Base-by-base conservation (phyloP, 202 grass and related monocot genomes). In the Setaria italica region DNA sequence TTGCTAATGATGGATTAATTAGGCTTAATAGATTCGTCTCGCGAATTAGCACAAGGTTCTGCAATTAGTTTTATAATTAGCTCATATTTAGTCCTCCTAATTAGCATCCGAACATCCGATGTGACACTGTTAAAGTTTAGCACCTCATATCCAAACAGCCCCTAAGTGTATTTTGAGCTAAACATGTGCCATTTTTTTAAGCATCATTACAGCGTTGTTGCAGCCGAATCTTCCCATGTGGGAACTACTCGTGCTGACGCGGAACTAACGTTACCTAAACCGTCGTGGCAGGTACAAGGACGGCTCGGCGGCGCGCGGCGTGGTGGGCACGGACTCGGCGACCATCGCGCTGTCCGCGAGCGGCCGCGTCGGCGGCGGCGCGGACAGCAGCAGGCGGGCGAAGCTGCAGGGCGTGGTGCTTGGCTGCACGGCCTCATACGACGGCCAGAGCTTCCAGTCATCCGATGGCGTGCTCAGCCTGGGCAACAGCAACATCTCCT, bases 391-490 rank as follows among this genome's bases (percentile, higher is more conserved):
- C 35, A 45, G 67, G 67, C 90, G 83, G 45, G 79, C 82, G 14
- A 99, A 96, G 85, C 88, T 99, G 56, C 84, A 90, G 35, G 85
- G 70, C 45, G 43, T 99, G 25, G 86, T 99, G 48, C 76, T 99
- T 17, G 96, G 96, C 0, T 99, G 96, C 92, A 90, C 93, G 16
- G 87, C 90, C 20, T 88, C 87, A 11, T 86, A 88, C 29, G 77
- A 75, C 16, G 91, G 93, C 9, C 45, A 86, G 75, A 90, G 86
- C 82, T 96, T 96, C 83, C 79, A 72, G 76, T 62, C 84, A 14
- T 92, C 96, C 3, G 93, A 96, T 77, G 96, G 96, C 81, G 93
- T 99, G 65, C 85, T 99, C 46, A 93, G 91, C 84, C 90, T 99
- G 45, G 97, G 97, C 73, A 75, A 96, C 90, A 99, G 93, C 72